Conservation (phyloP, 225 moss, liverwort and hornwort genomes). For the Physcomitrellopsis africana region DNA sequence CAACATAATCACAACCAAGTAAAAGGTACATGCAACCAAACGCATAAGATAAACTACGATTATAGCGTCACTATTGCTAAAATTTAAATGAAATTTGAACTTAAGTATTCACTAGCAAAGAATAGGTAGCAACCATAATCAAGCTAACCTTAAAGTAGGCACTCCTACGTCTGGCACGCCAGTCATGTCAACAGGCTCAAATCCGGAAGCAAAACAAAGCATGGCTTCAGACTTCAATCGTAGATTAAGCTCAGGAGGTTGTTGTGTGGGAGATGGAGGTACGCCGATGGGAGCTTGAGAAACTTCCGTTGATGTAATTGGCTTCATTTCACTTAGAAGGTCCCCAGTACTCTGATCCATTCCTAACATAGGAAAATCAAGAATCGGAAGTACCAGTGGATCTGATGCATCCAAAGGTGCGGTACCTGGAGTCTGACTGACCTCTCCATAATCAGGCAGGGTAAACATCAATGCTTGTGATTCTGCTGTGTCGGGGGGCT, state of each 20-base stretch:
- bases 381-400: constrained; percentile 89
- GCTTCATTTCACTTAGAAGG: constrained; percentile 60
- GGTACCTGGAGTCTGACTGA: constrained; percentile 88
- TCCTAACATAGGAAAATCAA: constrained; percentile 80
- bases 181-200: constrained; percentile 80
- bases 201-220: constrained; percentile 90
- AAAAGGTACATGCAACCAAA: neutral
- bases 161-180: constrained; percentile 56
- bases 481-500: constrained; percentile 99
- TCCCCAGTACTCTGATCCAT: constrained; percentile 56
- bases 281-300: constrained; percentile 40
- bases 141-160: constrained; percentile 42
- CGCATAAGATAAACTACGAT: neutral
- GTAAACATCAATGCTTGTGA: constrained; percentile 91
- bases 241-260: constrained; percentile 53
- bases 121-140: neutral
- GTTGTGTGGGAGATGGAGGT: constrained; percentile 45
- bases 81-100: neutral
- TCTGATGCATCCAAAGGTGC: constrained; percentile 83
- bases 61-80: constrained; percentile 6
- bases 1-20: neutral
- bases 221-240: constrained; percentile 81
- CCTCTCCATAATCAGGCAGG: constrained; percentile 80
- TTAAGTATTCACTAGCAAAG: neutral
- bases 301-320: constrained; percentile 41